phyloP scores from a whole-genome alignment of 1,139 yeast species.

The Hyphopichia khmerensis region DNA sequence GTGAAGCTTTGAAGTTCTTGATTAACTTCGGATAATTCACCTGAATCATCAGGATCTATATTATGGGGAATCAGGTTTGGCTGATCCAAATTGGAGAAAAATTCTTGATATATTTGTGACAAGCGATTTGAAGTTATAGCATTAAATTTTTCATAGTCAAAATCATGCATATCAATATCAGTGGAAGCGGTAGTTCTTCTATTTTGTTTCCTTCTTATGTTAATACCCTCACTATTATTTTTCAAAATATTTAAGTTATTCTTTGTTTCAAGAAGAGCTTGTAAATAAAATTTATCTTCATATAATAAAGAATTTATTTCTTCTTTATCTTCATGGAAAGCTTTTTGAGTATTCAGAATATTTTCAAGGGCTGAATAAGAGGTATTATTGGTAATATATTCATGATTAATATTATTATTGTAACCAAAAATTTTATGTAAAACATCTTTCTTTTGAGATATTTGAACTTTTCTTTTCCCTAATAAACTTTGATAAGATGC shows the following conservation, averaged over 20 bases:
- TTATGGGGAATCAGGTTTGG: not conserved
- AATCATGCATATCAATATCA: conserved; percentile 13
- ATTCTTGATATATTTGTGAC: conserved; percentile 21
- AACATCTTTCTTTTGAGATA: conserved; percentile 42
- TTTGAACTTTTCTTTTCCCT: conserved; percentile 41
- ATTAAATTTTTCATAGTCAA: conserved; percentile 31
- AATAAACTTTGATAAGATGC: conserved; percentile 34
- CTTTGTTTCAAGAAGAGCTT: conserved; percentile 26
- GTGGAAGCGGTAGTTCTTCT: conserved; percentile 3
- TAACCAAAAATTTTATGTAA: conserved; percentile 40
- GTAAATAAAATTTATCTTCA: conserved; percentile 34
- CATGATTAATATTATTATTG: conserved; percentile 38
- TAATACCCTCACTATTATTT: conserved; percentile 7
- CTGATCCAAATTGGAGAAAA: conserved; percentile 10
- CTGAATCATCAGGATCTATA: conserved; percentile 11
- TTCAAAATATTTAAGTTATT: conserved; percentile 7
- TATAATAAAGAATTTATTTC: conserved; percentile 34
- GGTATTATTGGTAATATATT: conserved; percentile 43
- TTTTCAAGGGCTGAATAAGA: conserved; percentile 40
- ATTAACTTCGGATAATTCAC: conserved; percentile 13
- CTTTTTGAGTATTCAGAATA: conserved; percentile 35
- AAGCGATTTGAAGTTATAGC: conserved; percentile 21
- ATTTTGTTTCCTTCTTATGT: conserved; percentile 8
- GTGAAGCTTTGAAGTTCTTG: conserved; percentile 32
- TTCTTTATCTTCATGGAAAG: conserved; percentile 44